Conservation (phyloP, 257 asterid genomes). For the Galeopsis tetrahit region DNA sequence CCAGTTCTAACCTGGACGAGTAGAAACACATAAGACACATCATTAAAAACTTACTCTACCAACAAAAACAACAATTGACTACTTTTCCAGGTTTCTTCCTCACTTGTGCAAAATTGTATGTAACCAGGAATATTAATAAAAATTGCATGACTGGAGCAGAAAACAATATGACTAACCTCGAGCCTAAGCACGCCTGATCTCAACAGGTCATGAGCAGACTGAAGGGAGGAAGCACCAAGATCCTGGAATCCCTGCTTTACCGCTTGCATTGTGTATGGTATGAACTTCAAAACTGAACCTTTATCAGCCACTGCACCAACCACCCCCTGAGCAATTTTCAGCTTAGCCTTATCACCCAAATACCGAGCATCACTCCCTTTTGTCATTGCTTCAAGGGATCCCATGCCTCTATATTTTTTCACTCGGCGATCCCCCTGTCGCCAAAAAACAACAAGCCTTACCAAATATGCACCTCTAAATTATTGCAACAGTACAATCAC, state of each 20-base stretch:
- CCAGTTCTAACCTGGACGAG: slow-evolving; percentile 67
- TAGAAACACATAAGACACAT: neutral
- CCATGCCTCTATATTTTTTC: slow-evolving; percentile 88
- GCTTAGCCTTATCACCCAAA: slow-evolving; percentile 81
- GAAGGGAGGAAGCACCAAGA: slow-evolving; percentile 88
- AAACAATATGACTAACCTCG: slow-evolving; percentile 53
- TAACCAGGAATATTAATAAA: neutral
- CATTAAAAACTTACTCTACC: neutral
- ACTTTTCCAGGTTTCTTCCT: neutral
- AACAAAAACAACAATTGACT: neutral
- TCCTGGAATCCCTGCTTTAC: slow-evolving; percentile 94
- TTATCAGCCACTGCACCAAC: slow-evolving; percentile 91
- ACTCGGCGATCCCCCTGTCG: slow-evolving; percentile 60
- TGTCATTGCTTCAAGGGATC: slow-evolving; percentile 93
- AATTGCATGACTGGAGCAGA: neutral
- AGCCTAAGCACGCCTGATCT: slow-evolving; percentile 70
- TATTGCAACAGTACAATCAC: neutral
- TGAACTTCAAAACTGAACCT: slow-evolving; percentile 75
- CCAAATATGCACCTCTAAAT: neutral
- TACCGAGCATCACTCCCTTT: slow-evolving; percentile 93
- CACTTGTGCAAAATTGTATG: neutral
- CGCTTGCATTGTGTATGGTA: slow-evolving; percentile 92
- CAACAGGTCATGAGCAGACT: slow-evolving; percentile 81
- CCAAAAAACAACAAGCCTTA: neutral
- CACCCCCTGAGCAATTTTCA: slow-evolving; percentile 95